phyloP scores from a whole-genome alignment of 805 yeast species.

The Tetrapisispora taiwanensis region DNA sequence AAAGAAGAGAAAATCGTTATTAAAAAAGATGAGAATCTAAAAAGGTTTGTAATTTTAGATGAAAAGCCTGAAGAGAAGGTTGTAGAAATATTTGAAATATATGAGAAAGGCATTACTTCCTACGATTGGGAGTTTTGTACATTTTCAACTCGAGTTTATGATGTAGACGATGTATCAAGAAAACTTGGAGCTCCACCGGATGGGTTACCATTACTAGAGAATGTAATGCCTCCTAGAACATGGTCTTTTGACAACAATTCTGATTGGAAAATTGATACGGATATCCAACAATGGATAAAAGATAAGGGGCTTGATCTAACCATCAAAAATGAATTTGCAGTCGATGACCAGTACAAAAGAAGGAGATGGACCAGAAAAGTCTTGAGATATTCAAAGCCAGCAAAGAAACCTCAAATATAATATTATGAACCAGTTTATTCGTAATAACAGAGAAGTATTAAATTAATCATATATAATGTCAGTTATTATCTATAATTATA shows the following conservation, averaged over 20 bases:
- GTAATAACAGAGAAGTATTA: no score
- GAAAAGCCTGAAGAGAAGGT: slow-evolving; percentile 48
- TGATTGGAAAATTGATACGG: slow-evolving; percentile 55
- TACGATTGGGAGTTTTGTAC: slow-evolving; percentile 52
- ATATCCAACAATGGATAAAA: slow-evolving; percentile 42
- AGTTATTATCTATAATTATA: not conserved
- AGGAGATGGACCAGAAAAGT: slow-evolving; percentile 48
- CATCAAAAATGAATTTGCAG: slow-evolving; percentile 42
- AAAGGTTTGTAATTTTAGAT: slow-evolving; percentile 45
- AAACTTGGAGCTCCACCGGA: slow-evolving; percentile 48
- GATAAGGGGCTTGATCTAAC: slow-evolving; percentile 33
- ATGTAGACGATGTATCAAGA: slow-evolving; percentile 36
- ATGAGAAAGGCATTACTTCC: slow-evolving; percentile 45
- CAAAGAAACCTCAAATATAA: slow-evolving; percentile 7
- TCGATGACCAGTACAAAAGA: slow-evolving; percentile 43
- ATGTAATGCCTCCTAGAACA: slow-evolving; percentile 55
- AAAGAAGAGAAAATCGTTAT: slow-evolving; percentile 11
- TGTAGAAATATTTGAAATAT: slow-evolving; percentile 76
- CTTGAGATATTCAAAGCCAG: slow-evolving; percentile 36
- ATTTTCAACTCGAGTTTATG: slow-evolving; percentile 49
- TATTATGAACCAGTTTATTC: no score
- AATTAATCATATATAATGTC: not conserved
- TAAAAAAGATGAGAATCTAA: not conserved
- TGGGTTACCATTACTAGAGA: slow-evolving; percentile 46
- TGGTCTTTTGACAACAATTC: slow-evolving; percentile 61